Percentiles rank a stretch among this genome's conserved stretches.
Conservation (phyloP, 345 rosid genomes). For the Populus deltoides region DNA sequence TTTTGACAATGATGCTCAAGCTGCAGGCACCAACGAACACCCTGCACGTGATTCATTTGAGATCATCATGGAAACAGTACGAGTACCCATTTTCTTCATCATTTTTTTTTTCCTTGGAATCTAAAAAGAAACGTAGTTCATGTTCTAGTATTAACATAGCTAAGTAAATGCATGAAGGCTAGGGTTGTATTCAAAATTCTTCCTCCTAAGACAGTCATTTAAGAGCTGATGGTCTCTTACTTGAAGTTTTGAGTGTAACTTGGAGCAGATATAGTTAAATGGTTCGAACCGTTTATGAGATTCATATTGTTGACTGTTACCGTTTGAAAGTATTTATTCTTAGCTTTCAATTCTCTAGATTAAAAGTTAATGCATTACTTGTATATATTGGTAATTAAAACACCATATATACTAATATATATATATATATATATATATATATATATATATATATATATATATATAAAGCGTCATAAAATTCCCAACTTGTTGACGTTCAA, state of each 20-base stretch:
- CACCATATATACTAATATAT: neutral
- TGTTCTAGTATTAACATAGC: neutral
- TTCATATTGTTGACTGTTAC: neutral
- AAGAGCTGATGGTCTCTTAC: neutral
- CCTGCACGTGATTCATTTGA: neutral
- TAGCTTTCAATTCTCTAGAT: neutral
- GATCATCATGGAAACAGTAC: neutral
- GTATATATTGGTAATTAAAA: neutral
- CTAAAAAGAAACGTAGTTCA: neutral
- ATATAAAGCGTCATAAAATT: neutral
- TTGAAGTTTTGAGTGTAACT: neutral
- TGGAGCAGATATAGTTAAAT: neutral
- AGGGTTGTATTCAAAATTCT: neutral
- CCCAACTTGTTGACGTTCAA: neutral
- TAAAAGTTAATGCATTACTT: neutral
- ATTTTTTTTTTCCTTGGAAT: neutral
- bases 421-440: too few species aligned
- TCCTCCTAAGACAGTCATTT: neutral
- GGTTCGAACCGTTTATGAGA: neutral
- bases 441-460: too few species aligned
- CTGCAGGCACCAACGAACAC: neutral
- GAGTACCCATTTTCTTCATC: neutral
- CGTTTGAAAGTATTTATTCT: neutral
- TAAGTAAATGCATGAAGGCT: neutral
- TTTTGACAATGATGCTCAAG: neutral